Evolutionary conservation across 306 rosid genomes (phyloP).

Genomic region (Quercus robur): DNA sequence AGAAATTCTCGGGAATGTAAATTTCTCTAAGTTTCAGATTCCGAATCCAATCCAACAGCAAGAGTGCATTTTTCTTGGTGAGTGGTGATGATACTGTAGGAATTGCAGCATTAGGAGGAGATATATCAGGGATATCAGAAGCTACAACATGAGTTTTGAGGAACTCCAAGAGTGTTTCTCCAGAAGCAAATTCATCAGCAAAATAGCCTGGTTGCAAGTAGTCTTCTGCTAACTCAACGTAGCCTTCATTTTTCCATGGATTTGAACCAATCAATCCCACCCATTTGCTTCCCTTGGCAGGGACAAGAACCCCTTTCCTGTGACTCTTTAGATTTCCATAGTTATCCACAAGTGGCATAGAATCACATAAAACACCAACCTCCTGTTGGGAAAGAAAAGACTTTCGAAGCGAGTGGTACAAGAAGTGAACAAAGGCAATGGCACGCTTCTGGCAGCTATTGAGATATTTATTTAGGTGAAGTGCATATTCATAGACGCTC

Average conservation of each 20-base stretch:
- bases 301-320: conserved; percentile 42
- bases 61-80: conserved; percentile 42
- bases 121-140: conserved; percentile 53
- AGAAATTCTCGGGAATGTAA: conserved; percentile 34
- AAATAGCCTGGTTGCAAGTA: conserved; percentile 25
- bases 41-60: conserved; percentile 59
- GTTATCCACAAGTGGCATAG: conserved; percentile 63
- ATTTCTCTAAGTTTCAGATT: neutral
- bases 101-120: conserved; percentile 55
- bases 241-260: conserved; percentile 52
- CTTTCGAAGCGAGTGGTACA: conserved; percentile 36
- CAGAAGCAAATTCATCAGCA: conserved; percentile 31
- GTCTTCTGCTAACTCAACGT: conserved; percentile 53
- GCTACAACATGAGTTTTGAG: conserved; percentile 38
- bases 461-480: conserved; percentile 5
- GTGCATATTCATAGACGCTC: conserved; percentile 29
- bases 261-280: conserved; percentile 52
- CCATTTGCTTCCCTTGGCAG: conserved; percentile 75
- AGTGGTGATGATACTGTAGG: conserved; percentile 47
- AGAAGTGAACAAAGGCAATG: conserved; percentile 50
- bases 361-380: conserved; percentile 12
- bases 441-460: conserved; percentile 10
- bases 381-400: conserved; percentile 10
- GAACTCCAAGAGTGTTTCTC: conserved; percentile 33
- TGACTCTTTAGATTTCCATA: conserved; percentile 20